Conservation (phyloP, 306 rosid genomes). For the Fagus crenata region DNA sequence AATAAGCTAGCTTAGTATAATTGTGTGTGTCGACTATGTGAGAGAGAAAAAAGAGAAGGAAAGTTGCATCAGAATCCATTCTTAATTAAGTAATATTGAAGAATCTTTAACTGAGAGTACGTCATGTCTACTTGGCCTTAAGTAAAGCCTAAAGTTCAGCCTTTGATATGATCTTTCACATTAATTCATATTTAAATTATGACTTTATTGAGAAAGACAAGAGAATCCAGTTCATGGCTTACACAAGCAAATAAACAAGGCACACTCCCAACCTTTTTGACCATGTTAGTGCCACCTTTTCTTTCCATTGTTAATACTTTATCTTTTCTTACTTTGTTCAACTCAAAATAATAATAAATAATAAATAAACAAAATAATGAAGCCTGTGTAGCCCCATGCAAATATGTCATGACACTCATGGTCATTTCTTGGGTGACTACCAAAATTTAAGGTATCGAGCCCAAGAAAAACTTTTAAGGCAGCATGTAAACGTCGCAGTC, state of each 20-base stretch:
- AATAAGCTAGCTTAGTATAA: not conserved
- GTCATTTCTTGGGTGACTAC: constrained; percentile 17
- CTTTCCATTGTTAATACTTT: constrained; percentile 16
- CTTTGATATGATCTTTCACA: constrained; percentile 36
- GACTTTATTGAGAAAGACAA: constrained; percentile 54
- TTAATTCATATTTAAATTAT: constrained; percentile 7
- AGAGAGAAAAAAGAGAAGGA: constrained; percentile 15
- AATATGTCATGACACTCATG: constrained; percentile 45
- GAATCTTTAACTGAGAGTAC: constrained; percentile 54
- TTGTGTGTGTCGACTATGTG: not conserved
- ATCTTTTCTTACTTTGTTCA: constrained; percentile 18
- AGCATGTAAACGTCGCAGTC: constrained; percentile 10
- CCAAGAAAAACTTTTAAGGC: constrained; percentile 35
- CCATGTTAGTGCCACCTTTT: constrained; percentile 57
- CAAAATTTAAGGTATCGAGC: constrained; percentile 43
- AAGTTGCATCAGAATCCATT: constrained; percentile 65
- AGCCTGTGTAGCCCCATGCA: constrained; percentile 56
- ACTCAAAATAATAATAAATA: not conserved
- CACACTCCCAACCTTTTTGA: constrained; percentile 45
- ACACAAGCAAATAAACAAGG: constrained; percentile 39
- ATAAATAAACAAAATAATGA: constrained; percentile 5
- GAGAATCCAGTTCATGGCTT: constrained; percentile 65
- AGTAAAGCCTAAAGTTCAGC: constrained; percentile 50
- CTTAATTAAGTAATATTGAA: constrained; percentile 28
- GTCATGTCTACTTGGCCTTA: constrained; percentile 50